phyloP scores from a whole-genome alignment of 2,329 filamentous ascomycete species.

The Fusarium humuli region DNA sequence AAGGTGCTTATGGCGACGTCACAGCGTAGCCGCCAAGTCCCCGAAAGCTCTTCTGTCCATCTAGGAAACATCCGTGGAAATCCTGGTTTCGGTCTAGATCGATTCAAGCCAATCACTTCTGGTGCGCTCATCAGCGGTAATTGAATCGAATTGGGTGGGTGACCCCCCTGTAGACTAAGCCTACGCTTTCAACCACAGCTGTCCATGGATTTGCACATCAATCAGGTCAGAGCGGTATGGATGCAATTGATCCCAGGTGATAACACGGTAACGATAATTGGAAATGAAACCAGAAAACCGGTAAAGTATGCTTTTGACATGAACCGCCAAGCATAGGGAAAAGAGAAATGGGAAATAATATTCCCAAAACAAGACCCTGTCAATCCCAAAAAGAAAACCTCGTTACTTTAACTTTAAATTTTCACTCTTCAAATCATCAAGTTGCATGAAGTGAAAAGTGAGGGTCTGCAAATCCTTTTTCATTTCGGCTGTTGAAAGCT shows the following conservation, averaged over 20 bases:
- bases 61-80: conserved; percentile 19
- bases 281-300: conserved; percentile 19
- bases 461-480: conserved; percentile 13
- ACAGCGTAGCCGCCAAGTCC: conserved; percentile 42
- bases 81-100: conserved; percentile 39
- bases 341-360: conserved; percentile 13
- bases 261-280: conserved; percentile 19
- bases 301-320: conserved; percentile 26
- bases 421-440: conserved; percentile 12
- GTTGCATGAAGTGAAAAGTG: background rate
- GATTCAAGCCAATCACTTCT: conserved; percentile 21
- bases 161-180: background rate
- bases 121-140: conserved; percentile 21
- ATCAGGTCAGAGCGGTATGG: background rate
- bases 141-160: conserved; percentile 5
- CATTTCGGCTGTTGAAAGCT: conserved; percentile 45
- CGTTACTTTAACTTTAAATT: conserved; percentile 28
- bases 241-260: conserved; percentile 17
- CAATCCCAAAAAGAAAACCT: conserved; percentile 2
- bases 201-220: conserved; percentile 16
- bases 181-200: conserved; percentile 5
- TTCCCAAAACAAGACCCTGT: conserved; percentile 26
- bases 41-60: conserved; percentile 24
- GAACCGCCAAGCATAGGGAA: background rate
- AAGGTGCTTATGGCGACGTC: conserved; percentile 43